Conservation (phyloP, 73 alveolate genomes). For the Symbiodinium pilosum region DNA sequence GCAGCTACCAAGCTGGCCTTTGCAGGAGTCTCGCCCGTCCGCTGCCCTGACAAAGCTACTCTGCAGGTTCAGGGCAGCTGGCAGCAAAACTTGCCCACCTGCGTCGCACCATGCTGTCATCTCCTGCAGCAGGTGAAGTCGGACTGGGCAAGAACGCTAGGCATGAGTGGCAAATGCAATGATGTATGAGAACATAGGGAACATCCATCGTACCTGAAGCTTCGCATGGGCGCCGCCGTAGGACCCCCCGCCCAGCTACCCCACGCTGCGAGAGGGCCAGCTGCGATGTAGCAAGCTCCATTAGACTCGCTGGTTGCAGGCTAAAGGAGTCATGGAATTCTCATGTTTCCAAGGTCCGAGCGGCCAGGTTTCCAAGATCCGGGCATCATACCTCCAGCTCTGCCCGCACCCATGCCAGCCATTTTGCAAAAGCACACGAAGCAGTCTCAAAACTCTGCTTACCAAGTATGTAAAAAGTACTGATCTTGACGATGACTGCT, state of each 20-base stretch:
- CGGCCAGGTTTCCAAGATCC: not conserved
- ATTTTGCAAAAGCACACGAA: too few relatives aligned
- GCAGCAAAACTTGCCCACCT: not conserved
- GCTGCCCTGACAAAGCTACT: not conserved
- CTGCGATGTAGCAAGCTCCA: too few relatives aligned
- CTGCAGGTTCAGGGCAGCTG: too few relatives aligned
- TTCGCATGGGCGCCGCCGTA: not conserved
- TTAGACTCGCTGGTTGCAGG: too few relatives aligned
- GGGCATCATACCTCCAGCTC: not conserved
- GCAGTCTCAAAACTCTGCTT: too few relatives aligned
- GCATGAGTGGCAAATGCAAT: not conserved
- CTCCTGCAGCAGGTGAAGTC: not conserved
- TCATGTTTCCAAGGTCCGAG: not conserved
- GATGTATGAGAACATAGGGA: not conserved
- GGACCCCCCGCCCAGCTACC: conserved; percentile 4
- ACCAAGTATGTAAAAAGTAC: too few relatives aligned
- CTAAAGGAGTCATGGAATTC: too few relatives aligned
- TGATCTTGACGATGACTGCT: too few relatives aligned
- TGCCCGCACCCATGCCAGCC: too few relatives aligned
- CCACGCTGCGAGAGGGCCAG: conserved; percentile 10
- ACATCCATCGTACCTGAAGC: not conserved
- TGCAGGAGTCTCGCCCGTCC: not conserved
- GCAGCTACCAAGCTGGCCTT: not conserved
- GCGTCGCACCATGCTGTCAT: not conserved
- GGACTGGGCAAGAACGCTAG: not conserved